Evolutionary conservation across 305 asterid species (phyloP), one percentile per base, ranked within the genome.

Genomic region (Solanum hybrid): DNA sequence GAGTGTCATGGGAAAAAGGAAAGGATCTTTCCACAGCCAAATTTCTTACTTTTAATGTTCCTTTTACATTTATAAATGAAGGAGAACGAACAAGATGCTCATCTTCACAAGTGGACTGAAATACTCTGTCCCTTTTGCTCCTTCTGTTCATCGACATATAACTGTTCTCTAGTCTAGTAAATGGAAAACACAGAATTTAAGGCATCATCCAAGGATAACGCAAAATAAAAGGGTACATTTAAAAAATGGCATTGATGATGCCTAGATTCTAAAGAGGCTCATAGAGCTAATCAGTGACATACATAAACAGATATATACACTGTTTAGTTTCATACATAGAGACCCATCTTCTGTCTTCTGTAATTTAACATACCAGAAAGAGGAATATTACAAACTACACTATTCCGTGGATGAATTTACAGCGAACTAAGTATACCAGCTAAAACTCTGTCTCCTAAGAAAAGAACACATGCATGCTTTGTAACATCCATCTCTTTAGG

Each of bases 401-500:
- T 85, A 86, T 61, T 86, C 33, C 78, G 10, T 7, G 5, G 79
- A 22, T 86, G 32, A 32, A 86, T 86, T 32, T 86, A 86, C 89
- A 86, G 78, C 33, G 26, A 86, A 32, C 89, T 14, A 22, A 61
- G 79, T 72, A 61, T 57, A 3, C n/a, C 89, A 33, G 89, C 24
- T 13, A 86, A 86, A 86, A 61, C 78, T 39, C 33, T 39, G 26
- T 7, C 32, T 86, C 79, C 51, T 41, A 86, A 22, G n/a, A 61
- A 86, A 31, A 86, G 57, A 85, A 12, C 57, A 7, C 51, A 86
- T 61, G 78, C 79, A 33, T n/a, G 78, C 10, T 86, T 61, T n/a
- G 89, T 85, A 86, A 86, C 51, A 86, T 17, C 89, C 51, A 61
- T 86, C 79, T 86, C 78, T 86, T 61, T 32, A 61, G n/a, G 32